Evolutionary conservation across 169 alveolate genomes (phyloP).

Genomic region (Cryptosporidium canis): DNA sequence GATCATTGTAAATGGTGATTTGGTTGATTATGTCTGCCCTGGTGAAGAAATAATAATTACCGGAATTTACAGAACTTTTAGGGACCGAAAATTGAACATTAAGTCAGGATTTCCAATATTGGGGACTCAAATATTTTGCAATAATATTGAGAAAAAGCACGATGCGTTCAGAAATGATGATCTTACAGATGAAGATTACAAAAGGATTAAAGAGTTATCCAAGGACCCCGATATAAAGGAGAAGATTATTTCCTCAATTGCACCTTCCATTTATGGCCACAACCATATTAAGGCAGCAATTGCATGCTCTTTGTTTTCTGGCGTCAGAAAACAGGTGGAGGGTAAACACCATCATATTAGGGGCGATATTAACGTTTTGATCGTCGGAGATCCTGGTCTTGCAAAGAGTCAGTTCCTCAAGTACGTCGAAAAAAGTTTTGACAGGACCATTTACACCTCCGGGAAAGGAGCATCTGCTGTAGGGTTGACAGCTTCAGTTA

Average conservation of each 20-base stretch:
- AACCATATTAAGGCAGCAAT: slow-evolving; percentile 91
- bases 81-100: slow-evolving; percentile 92
- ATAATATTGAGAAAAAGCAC: slow-evolving; percentile 89
- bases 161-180: slow-evolving; percentile 87
- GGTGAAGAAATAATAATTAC: slow-evolving; percentile 99
- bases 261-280: slow-evolving; percentile 99
- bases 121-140: slow-evolving; percentile 95
- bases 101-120: slow-evolving; percentile 97
- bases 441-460: slow-evolving; percentile 91
- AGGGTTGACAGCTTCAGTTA: slow-evolving; percentile 97
- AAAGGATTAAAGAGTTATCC: slow-evolving; percentile 88
- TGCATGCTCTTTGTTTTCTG: slow-evolving; percentile 92
- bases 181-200: slow-evolving; percentile 93
- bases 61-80: slow-evolving; percentile 94
- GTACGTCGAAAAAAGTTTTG: slow-evolving; percentile 96
- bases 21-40: slow-evolving; percentile 97
- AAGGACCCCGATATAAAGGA: slow-evolving; percentile 94
- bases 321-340: slow-evolving; percentile 91
- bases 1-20: slow-evolving; percentile 94
- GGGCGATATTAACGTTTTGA: slow-evolving; percentile 95
- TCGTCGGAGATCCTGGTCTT: slow-evolving; percentile 97
- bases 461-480: slow-evolving; percentile 99
- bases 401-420: slow-evolving; percentile 99
- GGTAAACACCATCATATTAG: slow-evolving; percentile 95
- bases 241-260: slow-evolving; percentile 93